Base-by-base conservation (phyloP, 2,329 filamentous ascomycete species). In the Diplodia scrobiculata region DNA sequence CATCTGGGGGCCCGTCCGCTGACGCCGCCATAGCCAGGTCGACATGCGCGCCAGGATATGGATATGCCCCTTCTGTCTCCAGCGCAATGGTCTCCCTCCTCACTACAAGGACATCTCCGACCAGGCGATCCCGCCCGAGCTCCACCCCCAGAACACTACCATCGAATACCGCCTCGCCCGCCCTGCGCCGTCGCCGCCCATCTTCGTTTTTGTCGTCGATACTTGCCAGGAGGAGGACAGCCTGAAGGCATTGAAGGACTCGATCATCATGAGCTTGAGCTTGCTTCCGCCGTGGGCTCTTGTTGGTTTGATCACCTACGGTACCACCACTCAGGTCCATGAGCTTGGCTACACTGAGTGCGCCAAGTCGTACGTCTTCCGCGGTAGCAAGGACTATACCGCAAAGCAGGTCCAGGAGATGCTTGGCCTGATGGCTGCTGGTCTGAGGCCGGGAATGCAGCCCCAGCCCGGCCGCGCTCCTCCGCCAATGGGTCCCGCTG, bases 331-430 rank as follows among this genome's bases (percentile, higher is more conserved):
- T 36, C 93, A 97, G 86, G 92, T 99, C 19, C 95, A 99, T 77
- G 95, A 99, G 80, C 91, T 99, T 71, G 95, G 95, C 65, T 99
- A 99, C 76, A 93, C 91, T 65, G 95, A 98, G 79, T 99, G 95
- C 79, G 92, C 95, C 70, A 99, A 98, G 80, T 97, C 94, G 5
- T 99, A 97, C 74, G 95, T 99, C 50, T 99, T 99, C 84, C 88
- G 94, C 66, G 95, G 95, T 47, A 97, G 89, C 83, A 99, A 98
- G 83, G 95, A 99, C 74, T 99, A 99, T 78, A 86, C 89, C n/a
- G 91, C 93, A 64, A 98, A 98, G 81, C 93, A 98, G 77, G 92
- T 99, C n/a, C 94, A 98, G 79, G 95, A 99, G 75, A 99, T 99
- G 95, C 88, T 99, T 60, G 95, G 93, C 32, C 84, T 97, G 65